Base-by-base conservation (phyloP, 257 asterid genomes). In the Dorcoceras hygrometricum region DNA sequence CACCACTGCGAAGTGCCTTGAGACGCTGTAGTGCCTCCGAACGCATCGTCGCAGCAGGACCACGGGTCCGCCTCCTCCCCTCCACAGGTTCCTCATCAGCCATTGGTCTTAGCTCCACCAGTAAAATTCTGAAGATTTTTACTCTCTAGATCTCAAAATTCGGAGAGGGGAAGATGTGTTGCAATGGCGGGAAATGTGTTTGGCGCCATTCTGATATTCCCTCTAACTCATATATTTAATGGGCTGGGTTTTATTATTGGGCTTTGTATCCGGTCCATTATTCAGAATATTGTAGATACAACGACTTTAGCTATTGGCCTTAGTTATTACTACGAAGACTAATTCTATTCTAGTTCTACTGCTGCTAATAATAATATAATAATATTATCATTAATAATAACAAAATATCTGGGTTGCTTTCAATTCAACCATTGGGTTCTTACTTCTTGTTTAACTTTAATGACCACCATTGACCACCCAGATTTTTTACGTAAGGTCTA, bases 11-110 rank as follows among this genome's bases (percentile, higher is more conserved):
- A 71, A 72, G 71, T 12, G 95, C 89, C 81, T 74, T 83, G 34
- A 92, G 91, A 62, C 82, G 91, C 83, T 92, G 89, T 28, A 92
- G 89, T 0, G 92, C 89, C 18, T 69, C 86, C 23, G 87, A 71
- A 28, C 94, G 93, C 16, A 86, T 91, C 29, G 69, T 70, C 46
- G 71, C 82, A 57, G 75, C 50, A 48, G 86, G 39, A 57, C 89
- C 84, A 24, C 97, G 83, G 29, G 75, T 75, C 74, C 96, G 75
- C 46, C 93, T 80, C 71, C 91, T 76, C 6, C 93, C 89, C 14
- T 83, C 77, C 31, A 62, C 81, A 3, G 56, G 51, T 14, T 43
- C 51, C 51, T 43, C 19, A 3, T 43, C 51, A 3, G 51, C 51
- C 51, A 43, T 43, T 6, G 18, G 4, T 36, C 4, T 34, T 10